Conservation (phyloP, 257 asterid genomes). For the Nicotiana knightiana region DNA sequence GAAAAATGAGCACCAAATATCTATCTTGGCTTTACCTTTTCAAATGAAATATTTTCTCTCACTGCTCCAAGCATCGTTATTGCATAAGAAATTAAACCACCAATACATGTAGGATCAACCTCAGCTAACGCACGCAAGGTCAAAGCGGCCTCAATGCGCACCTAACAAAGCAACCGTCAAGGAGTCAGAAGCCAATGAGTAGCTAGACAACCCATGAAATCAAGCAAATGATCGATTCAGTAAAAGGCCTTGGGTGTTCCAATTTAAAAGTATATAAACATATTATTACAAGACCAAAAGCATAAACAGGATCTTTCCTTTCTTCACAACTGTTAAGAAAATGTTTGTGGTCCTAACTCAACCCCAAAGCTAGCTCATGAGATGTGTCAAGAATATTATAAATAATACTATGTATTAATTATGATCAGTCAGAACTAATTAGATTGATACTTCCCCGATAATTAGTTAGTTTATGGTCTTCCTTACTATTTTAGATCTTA, state of each 20-base stretch:
- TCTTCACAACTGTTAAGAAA: not conserved
- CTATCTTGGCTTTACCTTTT: conserved; percentile 50
- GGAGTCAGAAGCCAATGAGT: conserved; percentile 18
- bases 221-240: not conserved
- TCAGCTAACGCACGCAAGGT: conserved; percentile 87
- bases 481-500: not conserved
- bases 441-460: not conserved
- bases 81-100: conserved; percentile 94
- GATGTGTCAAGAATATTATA: not conserved
- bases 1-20: not conserved
- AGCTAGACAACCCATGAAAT: not conserved
- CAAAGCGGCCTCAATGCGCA: conserved; percentile 97
- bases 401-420: not conserved
- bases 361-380: not conserved
- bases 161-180: conserved; percentile 38
- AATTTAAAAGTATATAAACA: not conserved
- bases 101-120: conserved; percentile 94
- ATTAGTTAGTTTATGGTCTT: not conserved
- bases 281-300: not conserved
- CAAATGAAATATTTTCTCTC: conserved; percentile 76
- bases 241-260: not conserved
- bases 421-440: not conserved
- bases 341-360: not conserved
- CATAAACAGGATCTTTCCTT: not conserved
- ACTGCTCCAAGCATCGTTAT: conserved; percentile 85